Percentiles rank a stretch among this genome's conserved stretches.
Conservation (phyloP, 2,329 filamentous ascomycete species). For the Fusarium austroafricanum region DNA sequence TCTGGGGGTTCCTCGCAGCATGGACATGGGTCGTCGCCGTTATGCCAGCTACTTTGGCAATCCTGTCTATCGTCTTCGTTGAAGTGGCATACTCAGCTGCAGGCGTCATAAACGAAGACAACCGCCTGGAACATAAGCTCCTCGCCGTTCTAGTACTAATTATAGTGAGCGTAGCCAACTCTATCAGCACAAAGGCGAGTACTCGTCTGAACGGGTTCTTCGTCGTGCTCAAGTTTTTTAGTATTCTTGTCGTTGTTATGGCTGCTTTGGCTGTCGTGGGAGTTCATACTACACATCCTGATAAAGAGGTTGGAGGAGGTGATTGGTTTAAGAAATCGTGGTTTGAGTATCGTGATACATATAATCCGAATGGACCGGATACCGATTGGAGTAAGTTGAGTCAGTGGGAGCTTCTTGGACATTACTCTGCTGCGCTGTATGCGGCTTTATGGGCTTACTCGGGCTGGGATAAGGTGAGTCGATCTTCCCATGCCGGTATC, state of each 20-base stretch:
- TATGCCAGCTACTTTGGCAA: constrained; percentile 73
- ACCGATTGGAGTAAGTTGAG: constrained; percentile 62
- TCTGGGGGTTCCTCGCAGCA: constrained; percentile 70
- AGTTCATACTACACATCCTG: constrained; percentile 53
- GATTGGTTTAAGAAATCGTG: constrained; percentile 66
- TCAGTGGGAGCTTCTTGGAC: constrained; percentile 69
- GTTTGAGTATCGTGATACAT: constrained; percentile 64
- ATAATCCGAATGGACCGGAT: constrained; percentile 61
- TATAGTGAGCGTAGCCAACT: constrained; percentile 63
- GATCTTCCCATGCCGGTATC: fast-evolving
- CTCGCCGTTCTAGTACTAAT: constrained; percentile 61
- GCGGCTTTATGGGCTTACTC: constrained; percentile 73
- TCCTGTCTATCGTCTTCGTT: constrained; percentile 72
- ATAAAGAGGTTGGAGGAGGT: constrained; percentile 56
- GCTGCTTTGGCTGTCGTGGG: constrained; percentile 61
- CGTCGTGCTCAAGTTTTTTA: constrained; percentile 64
- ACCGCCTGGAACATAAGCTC: constrained; percentile 60
- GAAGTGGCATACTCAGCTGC: constrained; percentile 67
- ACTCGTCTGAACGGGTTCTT: constrained; percentile 68
- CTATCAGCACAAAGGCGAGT: constrained; percentile 66
- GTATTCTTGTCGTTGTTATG: constrained; percentile 60
- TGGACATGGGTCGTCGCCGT: constrained; percentile 75
- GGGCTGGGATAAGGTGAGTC: constrained; percentile 72
- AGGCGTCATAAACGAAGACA: constrained; percentile 59
- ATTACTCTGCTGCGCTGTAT: constrained; percentile 70